Percentiles rank a stretch among this genome's conserved stretches.
Evolutionary conservation across 2,329 filamentous ascomycete genomes (phyloP).

Genomic region (Cladophialophora bantiana): DNA sequence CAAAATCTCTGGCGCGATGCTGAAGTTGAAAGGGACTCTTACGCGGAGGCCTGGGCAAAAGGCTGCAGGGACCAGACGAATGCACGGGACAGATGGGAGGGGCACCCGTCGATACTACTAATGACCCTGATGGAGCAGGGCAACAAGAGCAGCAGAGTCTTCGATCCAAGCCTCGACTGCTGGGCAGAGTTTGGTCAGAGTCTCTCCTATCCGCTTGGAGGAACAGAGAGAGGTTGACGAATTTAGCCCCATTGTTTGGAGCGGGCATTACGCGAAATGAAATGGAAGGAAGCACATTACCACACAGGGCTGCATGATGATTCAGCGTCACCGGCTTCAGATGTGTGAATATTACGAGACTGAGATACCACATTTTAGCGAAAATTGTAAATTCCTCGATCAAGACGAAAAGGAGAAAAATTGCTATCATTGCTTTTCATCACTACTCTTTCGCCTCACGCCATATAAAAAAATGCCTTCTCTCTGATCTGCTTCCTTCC

Average conservation of each 20-base stretch:
- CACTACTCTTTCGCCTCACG: constrained; percentile 25
- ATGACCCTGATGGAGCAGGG: neutral
- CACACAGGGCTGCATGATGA: neutral
- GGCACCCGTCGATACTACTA: constrained; percentile 45
- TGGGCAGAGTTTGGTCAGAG: constrained; percentile 22
- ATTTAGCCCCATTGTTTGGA: constrained; percentile 22
- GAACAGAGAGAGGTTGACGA: constrained; percentile 29
- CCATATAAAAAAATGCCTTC: constrained; percentile 66
- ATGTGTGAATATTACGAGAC: constrained; percentile 26
- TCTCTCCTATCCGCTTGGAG: constrained; percentile 30
- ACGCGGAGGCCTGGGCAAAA: constrained; percentile 74
- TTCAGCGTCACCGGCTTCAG: neutral
- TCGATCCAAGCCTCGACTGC: neutral
- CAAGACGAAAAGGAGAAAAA: neutral
- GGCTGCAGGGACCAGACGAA: constrained; percentile 76
- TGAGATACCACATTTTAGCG: constrained; percentile 27
- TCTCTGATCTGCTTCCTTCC: constrained; percentile 58
- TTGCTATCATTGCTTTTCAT: constrained; percentile 4
- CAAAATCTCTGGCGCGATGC: constrained; percentile 77
- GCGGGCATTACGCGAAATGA: constrained; percentile 1
- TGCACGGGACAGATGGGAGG: constrained; percentile 76
- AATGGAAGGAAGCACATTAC: neutral
- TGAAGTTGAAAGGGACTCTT: constrained; percentile 74
- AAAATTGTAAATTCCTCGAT: neutral
- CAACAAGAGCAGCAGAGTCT: neutral